phyloP scores from a whole-genome alignment of 2,329 filamentous ascomycete species.

The Didymella pinodella region DNA sequence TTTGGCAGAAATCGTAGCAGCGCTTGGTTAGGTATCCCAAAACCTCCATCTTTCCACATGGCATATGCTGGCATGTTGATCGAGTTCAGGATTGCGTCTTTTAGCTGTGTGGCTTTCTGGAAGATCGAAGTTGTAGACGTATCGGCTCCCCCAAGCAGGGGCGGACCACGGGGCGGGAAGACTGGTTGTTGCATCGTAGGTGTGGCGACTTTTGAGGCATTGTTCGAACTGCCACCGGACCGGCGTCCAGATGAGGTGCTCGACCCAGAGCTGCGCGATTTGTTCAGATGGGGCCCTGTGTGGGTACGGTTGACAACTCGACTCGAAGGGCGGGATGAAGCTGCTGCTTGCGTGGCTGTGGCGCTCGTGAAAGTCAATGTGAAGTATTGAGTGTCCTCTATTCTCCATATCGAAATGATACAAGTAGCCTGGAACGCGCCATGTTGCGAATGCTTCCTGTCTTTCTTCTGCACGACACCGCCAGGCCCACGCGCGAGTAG shows the following conservation, averaged over 20 bases:
- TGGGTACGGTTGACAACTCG: constrained; percentile 55
- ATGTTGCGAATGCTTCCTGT: constrained; percentile 27
- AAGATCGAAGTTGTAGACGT: constrained; percentile 70
- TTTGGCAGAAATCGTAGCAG: constrained; percentile 55
- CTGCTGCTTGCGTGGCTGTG: constrained; percentile 25
- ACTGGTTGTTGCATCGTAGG: constrained; percentile 66
- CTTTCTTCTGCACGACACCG: constrained; percentile 22
- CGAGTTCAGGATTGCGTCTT: constrained; percentile 78
- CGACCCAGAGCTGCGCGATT: constrained; percentile 48
- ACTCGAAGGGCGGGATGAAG: constrained; percentile 38
- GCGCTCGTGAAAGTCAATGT: constrained; percentile 77
- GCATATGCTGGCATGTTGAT: constrained; percentile 76
- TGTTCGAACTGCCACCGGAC: constrained; percentile 43
- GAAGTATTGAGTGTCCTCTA: constrained; percentile 72
- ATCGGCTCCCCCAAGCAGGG: constrained; percentile 59
- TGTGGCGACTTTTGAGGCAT: constrained; percentile 55
- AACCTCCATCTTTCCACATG: constrained; percentile 81
- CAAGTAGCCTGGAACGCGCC: constrained; percentile 69
- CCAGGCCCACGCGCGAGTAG: constrained; percentile 40
- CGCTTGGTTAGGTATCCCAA: constrained; percentile 76
- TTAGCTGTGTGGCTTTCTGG: constrained; percentile 77
- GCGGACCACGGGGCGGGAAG: constrained; percentile 73
- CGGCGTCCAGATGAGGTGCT: constrained; percentile 51
- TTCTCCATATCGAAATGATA: constrained; percentile 79
- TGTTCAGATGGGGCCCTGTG: constrained; percentile 42